A percentile compares a stretch with the other conserved stretches of the same genome.
Evolutionary conservation across 441 rosid species (phyloP).

Genomic region (Populus hybrid): DNA sequence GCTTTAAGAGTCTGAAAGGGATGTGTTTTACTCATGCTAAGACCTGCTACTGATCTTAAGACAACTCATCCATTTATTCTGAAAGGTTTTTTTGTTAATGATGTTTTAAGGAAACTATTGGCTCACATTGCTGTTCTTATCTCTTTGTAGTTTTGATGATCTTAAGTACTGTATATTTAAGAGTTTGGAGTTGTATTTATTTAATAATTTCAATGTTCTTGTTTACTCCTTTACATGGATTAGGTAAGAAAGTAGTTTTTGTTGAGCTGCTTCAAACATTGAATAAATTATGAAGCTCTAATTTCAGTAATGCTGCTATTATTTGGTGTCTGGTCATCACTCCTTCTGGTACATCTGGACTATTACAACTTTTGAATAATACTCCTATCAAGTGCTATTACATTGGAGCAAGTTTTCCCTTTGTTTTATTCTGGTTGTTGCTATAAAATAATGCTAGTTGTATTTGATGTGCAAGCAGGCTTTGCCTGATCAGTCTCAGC

Average conservation of each 20-base stretch:
- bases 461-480: slow-evolving; percentile 44
- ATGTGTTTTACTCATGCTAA: background rate
- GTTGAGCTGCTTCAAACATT: background rate
- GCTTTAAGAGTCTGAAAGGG: background rate
- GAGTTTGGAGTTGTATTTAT: background rate
- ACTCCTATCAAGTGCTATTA: background rate
- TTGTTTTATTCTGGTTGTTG: background rate
- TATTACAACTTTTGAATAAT: background rate
- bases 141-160: background rate
- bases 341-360: background rate
- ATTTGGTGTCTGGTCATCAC: background rate
- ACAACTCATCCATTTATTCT: no score
- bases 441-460: slow-evolving; percentile 8
- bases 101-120: background rate
- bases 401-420: background rate
- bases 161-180: background rate
- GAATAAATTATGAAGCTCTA: background rate
- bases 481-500: slow-evolving; percentile 90
- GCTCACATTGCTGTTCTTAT: background rate
- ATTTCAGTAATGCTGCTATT: background rate
- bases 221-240: background rate
- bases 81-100: background rate
- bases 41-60: background rate
- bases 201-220: background rate
- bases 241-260: background rate